Evolutionary conservation across 1,284 basidiomycete genomes (phyloP), one percentile per base, ranked within the genome.

Genomic region (Leccinum angustisporum): DNA sequence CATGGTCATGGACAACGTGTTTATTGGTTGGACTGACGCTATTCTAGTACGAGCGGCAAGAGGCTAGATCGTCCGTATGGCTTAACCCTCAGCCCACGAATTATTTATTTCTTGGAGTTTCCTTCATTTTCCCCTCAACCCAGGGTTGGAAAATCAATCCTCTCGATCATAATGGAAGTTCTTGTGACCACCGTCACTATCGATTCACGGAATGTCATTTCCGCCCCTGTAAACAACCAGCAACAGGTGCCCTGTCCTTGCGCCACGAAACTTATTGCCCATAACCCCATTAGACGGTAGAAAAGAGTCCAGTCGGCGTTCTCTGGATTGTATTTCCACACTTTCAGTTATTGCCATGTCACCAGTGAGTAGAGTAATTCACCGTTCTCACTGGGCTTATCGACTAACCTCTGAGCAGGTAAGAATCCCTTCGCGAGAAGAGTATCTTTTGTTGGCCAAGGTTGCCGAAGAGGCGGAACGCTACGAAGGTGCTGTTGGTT

Each of bases 391-490:
- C 52, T 50, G 31, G 11, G 11, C 46, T 58, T 53, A 59, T 57
- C 57, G 50, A 60, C 56, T 57, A 18, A 62, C 52, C 31, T 58
- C 33, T 7, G 25, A 36, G 33, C 46, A 73, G 72, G 72, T 74
- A 50, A 75, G 71, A 57, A 61, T 75, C 33, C 64, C 68, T 38
- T 71, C 77, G 33, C 72, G 75, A 57, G 72, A 78, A 50, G 77
- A 83, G 63, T 75, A 74, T 61, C 72, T 84, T 54, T 80, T 82
- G 66, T 74, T 89, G 58, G 86, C 86, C n/a, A 86, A 86, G 67
- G 76, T 89, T 30, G 86, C 86, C 25, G 86, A 86, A 62, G 83
- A 87, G 69, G 85, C 86, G 6, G 86, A 87, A 63, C 81, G 87
- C 46, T 86, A 86, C 66, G 79, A 86, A 71, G 86, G 87, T 88